Evolutionary conservation across 768 basidiomycete species (phyloP), one percentile per base, ranked within the genome.

Genomic region (Auriscalpium orientale): DNA sequence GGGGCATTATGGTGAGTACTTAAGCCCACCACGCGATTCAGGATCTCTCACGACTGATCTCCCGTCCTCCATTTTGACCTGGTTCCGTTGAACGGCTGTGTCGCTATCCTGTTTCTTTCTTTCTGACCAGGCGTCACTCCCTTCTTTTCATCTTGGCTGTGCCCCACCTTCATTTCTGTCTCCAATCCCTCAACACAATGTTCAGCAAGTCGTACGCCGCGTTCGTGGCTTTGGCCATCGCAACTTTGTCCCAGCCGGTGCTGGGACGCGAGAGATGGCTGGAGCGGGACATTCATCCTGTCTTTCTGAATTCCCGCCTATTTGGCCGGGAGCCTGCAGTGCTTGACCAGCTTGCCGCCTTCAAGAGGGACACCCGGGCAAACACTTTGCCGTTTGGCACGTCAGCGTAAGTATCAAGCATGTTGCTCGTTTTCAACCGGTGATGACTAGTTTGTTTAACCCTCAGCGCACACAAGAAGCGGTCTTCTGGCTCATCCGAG

Each of bases 251-350:
- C 45, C 53, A 62, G 18, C 48, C 51, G 22, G 55, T 47, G 2
- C 43, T 74, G 36, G 74, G 72, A 28, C 80, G 79, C 47, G 71
- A 74, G 51, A 58, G 62, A 36, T 78, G 77, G 77, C 64, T 79
- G 34, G 80, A 83, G 63, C 69, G 80, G 47, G 69, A 79, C 58
- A 71, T 69, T 58, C 68, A 65, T 13, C 66, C 76, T n/a, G 69
- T 82, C 43, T 68, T 69, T 50, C 67, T 83, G 40, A 65, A 80
- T 62, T 80, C 79, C 43, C 75, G 81, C 62, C 76, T 81, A 21
- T 82, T 81, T 64, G 73, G 75, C 22, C 76, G 79, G 64, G 74
- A 81, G 61, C 71, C 79, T 28, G 67, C 72, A 10, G 75, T 79
- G 38, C 68, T 82, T 35, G 62, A 71, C 46, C 74, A 79, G 53